These are phyloP conservation scores for Pichia insulana DNA, from an alignment of 805 yeast species.

Conservation along the genomic window DNA sequence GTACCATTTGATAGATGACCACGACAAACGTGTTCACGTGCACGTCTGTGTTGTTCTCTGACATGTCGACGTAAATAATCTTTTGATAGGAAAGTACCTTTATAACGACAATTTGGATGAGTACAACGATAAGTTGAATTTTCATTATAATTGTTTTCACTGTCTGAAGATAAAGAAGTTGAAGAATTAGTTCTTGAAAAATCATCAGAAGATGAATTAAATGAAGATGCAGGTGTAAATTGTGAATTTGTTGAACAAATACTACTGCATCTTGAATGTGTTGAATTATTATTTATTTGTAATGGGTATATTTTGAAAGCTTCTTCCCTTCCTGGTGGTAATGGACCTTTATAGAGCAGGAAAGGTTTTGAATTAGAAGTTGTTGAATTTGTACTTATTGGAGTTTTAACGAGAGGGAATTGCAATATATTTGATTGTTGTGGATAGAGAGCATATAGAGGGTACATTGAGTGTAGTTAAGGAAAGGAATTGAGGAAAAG, in stretches of 20 bases:
- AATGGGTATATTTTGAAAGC: conserved; percentile 7
- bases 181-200: background rate
- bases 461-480: too few species aligned
- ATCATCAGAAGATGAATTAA: background rate
- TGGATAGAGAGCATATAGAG: too few species aligned
- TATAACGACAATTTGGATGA: conserved; percentile 20
- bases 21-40: conserved; percentile 20
- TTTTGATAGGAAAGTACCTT: conserved; percentile 24
- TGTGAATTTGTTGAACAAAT: background rate
- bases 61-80: conserved; percentile 26
- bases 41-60: conserved; percentile 24
- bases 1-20: conserved; percentile 18
- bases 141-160: background rate
- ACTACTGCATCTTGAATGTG: too few species aligned
- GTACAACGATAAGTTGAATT: conserved; percentile 13
- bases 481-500: too few species aligned
- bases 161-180: background rate
- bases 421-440: too few species aligned
- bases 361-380: conserved; percentile 7
- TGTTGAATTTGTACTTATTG: background rate
- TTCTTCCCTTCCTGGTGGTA: conserved; percentile 6
- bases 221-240: background rate
- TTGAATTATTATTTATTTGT: background rate
- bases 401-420: too few species aligned
- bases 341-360: conserved; percentile 6